These are phyloP conservation scores for Pseudopyricularia cyperi DNA, from an alignment of 2,329 filamentous ascomycete genomes.

Conservation along the genomic window DNA sequence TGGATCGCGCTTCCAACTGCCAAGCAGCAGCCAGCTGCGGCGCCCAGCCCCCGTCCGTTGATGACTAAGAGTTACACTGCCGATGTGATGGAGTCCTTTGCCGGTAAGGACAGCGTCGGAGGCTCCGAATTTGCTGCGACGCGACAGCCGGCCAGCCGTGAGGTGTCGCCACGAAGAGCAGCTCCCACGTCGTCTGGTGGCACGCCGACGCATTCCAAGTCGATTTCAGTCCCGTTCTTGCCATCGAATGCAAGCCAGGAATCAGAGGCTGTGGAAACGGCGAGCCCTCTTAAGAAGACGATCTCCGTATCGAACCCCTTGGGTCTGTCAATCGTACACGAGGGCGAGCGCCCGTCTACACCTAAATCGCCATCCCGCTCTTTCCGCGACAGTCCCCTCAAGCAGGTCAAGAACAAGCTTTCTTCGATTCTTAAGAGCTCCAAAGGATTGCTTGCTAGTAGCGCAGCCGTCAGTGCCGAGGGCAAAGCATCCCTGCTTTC, in stretches of 20 bases:
- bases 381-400: constrained; percentile 65
- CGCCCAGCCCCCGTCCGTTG: constrained; percentile 33
- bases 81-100: constrained; percentile 46
- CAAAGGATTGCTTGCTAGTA: constrained; percentile 74
- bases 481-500: constrained; percentile 45
- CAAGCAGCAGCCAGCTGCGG: constrained; percentile 18
- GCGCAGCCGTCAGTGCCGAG: constrained; percentile 49
- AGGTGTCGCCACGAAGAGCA: constrained; percentile 22
- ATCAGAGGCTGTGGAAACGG: constrained; percentile 13
- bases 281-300: constrained; percentile 38
- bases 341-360: constrained; percentile 28
- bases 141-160: constrained; percentile 16
- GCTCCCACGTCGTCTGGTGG: constrained; percentile 16
- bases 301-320: constrained; percentile 46
- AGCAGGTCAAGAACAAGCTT: constrained; percentile 84
- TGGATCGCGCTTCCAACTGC: constrained; percentile 45
- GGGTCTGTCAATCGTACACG: constrained; percentile 30
- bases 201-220: constrained; percentile 42
- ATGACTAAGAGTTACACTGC: constrained; percentile 48
- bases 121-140: constrained; percentile 33
- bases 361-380: constrained; percentile 44
- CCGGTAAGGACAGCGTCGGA: constrained; percentile 32
- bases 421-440: constrained; percentile 85
- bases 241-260: constrained; percentile 10
- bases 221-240: constrained; percentile 47